Conservation (phyloP, 768 basidiomycete species). For the Russula sp. region DNA sequence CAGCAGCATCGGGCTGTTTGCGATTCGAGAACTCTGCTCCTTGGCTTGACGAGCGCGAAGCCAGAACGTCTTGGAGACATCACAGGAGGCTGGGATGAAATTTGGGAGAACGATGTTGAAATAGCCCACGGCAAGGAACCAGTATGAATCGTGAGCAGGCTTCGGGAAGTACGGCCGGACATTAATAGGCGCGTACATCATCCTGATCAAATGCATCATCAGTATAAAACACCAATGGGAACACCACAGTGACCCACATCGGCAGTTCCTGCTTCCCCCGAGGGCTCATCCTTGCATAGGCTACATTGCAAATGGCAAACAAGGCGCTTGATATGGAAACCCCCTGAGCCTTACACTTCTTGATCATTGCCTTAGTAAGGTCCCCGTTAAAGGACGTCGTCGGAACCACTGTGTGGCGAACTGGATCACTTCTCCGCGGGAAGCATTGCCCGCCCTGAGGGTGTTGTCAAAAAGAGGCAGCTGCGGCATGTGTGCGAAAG, state of each 20-base stretch:
- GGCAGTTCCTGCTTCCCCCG: slow-evolving; percentile 45
- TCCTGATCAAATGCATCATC: slow-evolving; percentile 33
- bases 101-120: slow-evolving; percentile 77
- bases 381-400: slow-evolving; percentile 53
- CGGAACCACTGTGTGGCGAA: slow-evolving; percentile 61
- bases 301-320: slow-evolving; percentile 70
- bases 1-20: slow-evolving; percentile 56
- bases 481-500: background rate
- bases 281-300: slow-evolving; percentile 52
- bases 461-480: background rate
- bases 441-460: slow-evolving; percentile 75
- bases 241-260: slow-evolving; percentile 36
- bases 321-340: slow-evolving; percentile 72
- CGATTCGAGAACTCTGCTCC: slow-evolving; percentile 57
- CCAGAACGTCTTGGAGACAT: slow-evolving; percentile 53
- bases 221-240: background rate
- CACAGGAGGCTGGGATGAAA: slow-evolving; percentile 48
- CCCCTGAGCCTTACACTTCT: slow-evolving; percentile 61
- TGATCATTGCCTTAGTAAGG: slow-evolving; percentile 57
- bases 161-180: slow-evolving; percentile 51
- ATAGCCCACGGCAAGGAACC: slow-evolving; percentile 77
- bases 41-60: slow-evolving; percentile 65
- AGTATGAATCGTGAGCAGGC: slow-evolving; percentile 55
- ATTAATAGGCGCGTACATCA: slow-evolving; percentile 87
- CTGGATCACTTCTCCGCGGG: slow-evolving; percentile 40